Conservation (phyloP, 148 eudicot genomes). For the Dianthus caryophyllus region DNA sequence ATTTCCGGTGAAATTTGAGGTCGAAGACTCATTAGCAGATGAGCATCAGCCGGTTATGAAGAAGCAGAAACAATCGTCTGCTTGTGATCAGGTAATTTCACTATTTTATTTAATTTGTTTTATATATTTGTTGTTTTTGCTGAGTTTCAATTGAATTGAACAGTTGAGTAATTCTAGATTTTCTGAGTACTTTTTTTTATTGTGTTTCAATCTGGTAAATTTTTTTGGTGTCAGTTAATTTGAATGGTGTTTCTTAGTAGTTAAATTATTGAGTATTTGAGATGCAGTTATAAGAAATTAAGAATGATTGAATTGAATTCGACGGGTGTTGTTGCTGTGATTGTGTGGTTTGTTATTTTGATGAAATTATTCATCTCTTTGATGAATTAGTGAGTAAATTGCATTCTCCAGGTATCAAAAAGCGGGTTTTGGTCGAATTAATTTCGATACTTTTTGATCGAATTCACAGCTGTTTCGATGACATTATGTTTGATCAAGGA, state of each 20-base stretch:
- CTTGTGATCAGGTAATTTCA: constrained; percentile 29
- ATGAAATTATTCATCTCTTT: neutral
- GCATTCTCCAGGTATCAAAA: neutral
- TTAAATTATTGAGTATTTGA: too few species aligned
- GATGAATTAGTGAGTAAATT: neutral
- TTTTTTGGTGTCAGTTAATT: too few species aligned
- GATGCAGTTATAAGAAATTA: too few species aligned
- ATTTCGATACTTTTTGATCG: too few species aligned
- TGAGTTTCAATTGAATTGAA: neutral
- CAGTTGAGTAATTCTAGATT: too few species aligned
- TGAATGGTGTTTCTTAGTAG: too few species aligned
- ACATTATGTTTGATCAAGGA: constrained; percentile 8
- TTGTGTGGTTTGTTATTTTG: neutral
- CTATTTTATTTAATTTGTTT: neutral
- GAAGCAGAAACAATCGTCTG: constrained; percentile 31
- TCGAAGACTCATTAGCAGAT: constrained; percentile 41
- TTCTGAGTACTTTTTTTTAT: too few species aligned
- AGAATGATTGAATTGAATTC: neutral
- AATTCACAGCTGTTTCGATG: too few species aligned
- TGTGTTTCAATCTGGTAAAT: too few species aligned
- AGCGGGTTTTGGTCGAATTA: neutral
- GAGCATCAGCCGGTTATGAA: constrained; percentile 38
- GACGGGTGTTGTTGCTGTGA: neutral
- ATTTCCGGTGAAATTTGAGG: constrained; percentile 37
- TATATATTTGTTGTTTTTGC: too few species aligned